Conservation (phyloP, 2,329 filamentous ascomycete genomes). For the Teratosphaeria pseudoeucalypti region DNA sequence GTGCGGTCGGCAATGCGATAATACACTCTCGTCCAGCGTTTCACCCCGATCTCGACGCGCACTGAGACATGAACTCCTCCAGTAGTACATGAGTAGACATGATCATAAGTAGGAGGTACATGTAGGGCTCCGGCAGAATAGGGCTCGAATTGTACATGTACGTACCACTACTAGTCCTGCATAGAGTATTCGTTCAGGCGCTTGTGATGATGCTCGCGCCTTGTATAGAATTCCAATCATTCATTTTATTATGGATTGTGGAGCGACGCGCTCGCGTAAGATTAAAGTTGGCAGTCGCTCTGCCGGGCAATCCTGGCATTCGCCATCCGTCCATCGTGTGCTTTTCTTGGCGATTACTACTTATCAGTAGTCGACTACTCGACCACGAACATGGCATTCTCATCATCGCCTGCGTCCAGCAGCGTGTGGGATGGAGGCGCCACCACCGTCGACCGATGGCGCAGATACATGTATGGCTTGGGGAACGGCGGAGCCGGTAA, state of each 20-base stretch:
- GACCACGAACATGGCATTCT: background rate
- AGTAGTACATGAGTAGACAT: too few relatives aligned
- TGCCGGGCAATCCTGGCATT: background rate
- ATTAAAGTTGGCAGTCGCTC: background rate
- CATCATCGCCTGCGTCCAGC: background rate
- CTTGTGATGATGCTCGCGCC: background rate
- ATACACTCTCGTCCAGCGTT: background rate
- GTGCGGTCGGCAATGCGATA: background rate
- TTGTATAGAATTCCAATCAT: background rate
- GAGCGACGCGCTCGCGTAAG: background rate
- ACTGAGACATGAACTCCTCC: background rate
- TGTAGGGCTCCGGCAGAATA: background rate
- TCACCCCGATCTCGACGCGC: background rate
- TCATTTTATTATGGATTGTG: background rate
- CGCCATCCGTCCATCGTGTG: background rate
- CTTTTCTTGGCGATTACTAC: background rate
- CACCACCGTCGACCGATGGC: background rate
- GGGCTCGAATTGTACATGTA: background rate
- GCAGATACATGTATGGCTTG: background rate
- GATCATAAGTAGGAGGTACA: background rate
- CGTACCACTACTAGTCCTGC: too few relatives aligned
- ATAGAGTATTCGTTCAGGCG: background rate
- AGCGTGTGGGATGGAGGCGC: background rate
- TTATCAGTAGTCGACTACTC: background rate
- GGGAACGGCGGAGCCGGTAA: background rate